Base-by-base conservation (phyloP, 352 stramenopile genomes). In the Phytophthora boehmeriae region DNA sequence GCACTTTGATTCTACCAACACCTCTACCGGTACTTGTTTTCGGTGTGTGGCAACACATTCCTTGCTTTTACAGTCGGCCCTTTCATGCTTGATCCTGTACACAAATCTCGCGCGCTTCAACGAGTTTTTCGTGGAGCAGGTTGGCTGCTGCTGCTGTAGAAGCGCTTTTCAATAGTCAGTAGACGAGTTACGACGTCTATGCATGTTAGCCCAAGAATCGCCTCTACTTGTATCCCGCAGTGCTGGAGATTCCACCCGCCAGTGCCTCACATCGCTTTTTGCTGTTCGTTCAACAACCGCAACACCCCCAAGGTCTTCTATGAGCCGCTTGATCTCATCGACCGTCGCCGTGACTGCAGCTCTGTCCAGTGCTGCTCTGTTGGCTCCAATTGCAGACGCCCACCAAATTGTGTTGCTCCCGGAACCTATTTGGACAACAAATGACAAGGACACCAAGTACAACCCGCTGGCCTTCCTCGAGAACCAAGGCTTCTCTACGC, bases 391-490 rank as follows among this genome's bases (percentile, higher is more conserved):
- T 14, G 49, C 46, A 0, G 55, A 75, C 17, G 66, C 62, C 2
- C 66, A 75, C 47, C 58, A 68, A 50, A 59, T 61, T 36, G 62
- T 75, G 51, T 56, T 68, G n/a, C 46, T 72, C 11, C 66, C 66
- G 11, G 49, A 57, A 25, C 66, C 66, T 9, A 70, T 53, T 43
- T 75, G 52, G 43, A 75, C 48, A 9, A 55, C 67, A 22, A 32
- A 43, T 11, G 59, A 60, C 9, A 41, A 45, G 13, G 54, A 61
- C 20, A 57, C 25, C 64, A 62, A 28, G n/a, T 44, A 44, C 38
- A 44, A 20, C 38, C 38, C 38, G 6, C 8, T 22, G 38, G 13
- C 38, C 14, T 75, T 75, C 60, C 69, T 78, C 9, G 72, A 78
- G 58, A 56, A 59, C 35, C 60, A 78, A 38, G 61, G 57, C 32